These are phyloP conservation scores for Solanum bulbocastanum DNA, from an alignment of 257 asterid genomes.

Conservation along the genomic window DNA sequence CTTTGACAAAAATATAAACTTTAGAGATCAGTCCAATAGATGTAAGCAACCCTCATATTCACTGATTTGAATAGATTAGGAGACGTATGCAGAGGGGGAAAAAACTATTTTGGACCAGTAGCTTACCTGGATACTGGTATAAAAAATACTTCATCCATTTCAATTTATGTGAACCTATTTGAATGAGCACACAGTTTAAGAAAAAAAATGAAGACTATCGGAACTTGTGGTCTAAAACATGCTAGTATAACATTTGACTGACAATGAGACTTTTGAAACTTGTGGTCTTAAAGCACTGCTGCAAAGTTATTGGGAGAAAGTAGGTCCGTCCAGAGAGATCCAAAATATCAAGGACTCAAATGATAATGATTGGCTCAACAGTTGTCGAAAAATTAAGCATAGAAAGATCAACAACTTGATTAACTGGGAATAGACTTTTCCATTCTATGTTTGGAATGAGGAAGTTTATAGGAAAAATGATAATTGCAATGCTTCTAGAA, in stretches of 20 bases:
- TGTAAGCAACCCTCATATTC: background rate
- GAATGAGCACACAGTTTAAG: background rate
- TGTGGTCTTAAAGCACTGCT: background rate
- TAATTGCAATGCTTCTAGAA: too few relatives aligned
- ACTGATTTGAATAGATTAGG: background rate
- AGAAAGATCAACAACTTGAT: too few relatives aligned
- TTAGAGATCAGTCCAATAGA: background rate
- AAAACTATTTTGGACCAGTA: background rate
- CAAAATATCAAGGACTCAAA: background rate
- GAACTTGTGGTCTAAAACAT: too few relatives aligned
- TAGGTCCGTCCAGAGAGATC: background rate
- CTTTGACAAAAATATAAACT: background rate
- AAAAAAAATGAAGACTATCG: too few relatives aligned
- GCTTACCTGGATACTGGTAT: too few relatives aligned
- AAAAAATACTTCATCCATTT: background rate
- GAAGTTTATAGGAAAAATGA: too few relatives aligned
- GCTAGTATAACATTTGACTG: background rate
- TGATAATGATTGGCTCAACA: background rate
- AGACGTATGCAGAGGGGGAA: background rate
- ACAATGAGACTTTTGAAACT: background rate
- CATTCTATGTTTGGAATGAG: too few relatives aligned
- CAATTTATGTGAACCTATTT: background rate
- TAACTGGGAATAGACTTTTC: too few relatives aligned
- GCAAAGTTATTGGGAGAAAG: background rate
- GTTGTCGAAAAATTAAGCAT: background rate